These are phyloP conservation scores for Solanum pennellii DNA, from an alignment of 257 asterid species.

Conservation along the genomic window DNA sequence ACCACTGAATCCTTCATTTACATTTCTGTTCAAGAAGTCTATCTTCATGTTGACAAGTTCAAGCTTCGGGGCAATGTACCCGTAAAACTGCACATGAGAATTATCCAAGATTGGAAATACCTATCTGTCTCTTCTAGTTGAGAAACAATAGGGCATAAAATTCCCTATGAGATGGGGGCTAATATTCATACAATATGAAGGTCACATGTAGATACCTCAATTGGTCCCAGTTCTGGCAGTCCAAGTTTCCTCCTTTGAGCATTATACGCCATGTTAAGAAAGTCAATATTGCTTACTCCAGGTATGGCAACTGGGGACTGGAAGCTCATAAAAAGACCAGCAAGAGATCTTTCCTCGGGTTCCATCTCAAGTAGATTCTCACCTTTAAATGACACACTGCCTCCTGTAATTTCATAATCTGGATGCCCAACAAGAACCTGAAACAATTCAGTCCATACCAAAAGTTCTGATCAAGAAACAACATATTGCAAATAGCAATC, in stretches of 20 bases:
- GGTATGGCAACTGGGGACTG: slow-evolving; percentile 97
- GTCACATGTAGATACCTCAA: slow-evolving; percentile 49
- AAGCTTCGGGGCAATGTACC: slow-evolving; percentile 78
- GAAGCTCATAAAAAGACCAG: slow-evolving; percentile 95
- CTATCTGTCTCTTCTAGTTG: neutral
- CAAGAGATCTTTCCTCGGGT: slow-evolving; percentile 91
- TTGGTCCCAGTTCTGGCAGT: slow-evolving; percentile 83
- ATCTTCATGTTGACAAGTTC: slow-evolving; percentile 82
- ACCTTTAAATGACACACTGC: slow-evolving; percentile 75
- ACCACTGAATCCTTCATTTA: slow-evolving; percentile 97
- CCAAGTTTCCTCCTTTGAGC: slow-evolving; percentile 73
- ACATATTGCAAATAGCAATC: neutral
- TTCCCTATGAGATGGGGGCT: neutral
- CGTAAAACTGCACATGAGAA: slow-evolving; percentile 61
- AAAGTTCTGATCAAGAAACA: neutral
- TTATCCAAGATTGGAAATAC: neutral
- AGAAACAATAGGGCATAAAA: neutral
- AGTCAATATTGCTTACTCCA: slow-evolving; percentile 91
- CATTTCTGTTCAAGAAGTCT: slow-evolving; percentile 84
- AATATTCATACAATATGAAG: neutral
- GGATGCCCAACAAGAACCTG: slow-evolving; percentile 99
- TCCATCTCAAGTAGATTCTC: slow-evolving; percentile 84
- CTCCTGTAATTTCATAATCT: slow-evolving; percentile 88
- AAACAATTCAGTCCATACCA: slow-evolving; percentile 14
- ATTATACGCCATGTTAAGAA: slow-evolving; percentile 94